Conservation (phyloP, 176 grass and related monocot genomes). For the bread wheat (Triticum aestivum) region DNA sequence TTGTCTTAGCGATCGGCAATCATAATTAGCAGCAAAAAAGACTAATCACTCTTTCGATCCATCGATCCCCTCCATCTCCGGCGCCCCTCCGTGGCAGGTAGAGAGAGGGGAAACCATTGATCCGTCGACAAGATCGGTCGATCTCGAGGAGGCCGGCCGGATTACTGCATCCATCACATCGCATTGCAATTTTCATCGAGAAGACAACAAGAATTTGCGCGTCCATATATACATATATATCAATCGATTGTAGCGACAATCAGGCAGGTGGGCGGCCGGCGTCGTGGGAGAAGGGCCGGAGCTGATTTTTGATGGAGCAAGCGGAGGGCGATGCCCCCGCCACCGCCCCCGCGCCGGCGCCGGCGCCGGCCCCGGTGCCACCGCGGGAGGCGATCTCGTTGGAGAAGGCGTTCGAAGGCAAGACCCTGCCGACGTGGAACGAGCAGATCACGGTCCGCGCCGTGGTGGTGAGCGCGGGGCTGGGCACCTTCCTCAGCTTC, state of each 20-base stretch:
- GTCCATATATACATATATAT: not conserved
- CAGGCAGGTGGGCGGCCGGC: not conserved
- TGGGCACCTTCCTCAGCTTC: constrained; percentile 76
- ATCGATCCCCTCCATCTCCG: not conserved
- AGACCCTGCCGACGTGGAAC: constrained; percentile 55
- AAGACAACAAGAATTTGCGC: not conserved
- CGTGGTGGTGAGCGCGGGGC: constrained; percentile 51
- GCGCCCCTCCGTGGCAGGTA: not conserved
- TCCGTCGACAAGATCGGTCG: not conserved
- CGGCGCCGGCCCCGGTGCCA: not conserved
- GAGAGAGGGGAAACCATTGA: not conserved
- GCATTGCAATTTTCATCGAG: not conserved
- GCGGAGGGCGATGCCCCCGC: not conserved
- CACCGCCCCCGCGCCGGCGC: not conserved
- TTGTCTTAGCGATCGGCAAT: not conserved
- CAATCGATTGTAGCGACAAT: not conserved
- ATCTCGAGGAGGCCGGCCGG: constrained; percentile 15
- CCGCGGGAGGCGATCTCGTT: constrained; percentile 40
- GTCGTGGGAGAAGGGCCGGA: not conserved
- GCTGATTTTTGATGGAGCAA: not conserved
- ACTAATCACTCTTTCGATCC: not conserved
- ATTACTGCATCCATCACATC: not conserved
- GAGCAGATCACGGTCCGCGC: constrained; percentile 68
- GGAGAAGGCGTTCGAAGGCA: constrained; percentile 62
- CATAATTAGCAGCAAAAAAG: not conserved